phyloP scores from a whole-genome alignment of 139 green algal genomes.

The Haematococcus lacustris region DNA sequence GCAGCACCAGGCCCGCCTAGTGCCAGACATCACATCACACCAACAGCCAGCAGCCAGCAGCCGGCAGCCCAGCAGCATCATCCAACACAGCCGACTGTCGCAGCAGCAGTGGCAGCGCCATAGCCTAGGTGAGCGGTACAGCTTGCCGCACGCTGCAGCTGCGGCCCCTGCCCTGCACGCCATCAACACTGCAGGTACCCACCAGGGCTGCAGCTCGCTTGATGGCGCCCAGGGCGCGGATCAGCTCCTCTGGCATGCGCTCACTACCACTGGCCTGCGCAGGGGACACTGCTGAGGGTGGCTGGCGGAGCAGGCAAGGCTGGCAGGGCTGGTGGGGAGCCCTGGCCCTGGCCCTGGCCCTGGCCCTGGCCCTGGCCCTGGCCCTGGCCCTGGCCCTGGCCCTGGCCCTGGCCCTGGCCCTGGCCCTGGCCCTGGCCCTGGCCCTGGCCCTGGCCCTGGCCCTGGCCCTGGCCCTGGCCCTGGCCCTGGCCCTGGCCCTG shows the following conservation, averaged over 20 bases:
- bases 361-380: too few relatives aligned
- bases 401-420: too few relatives aligned
- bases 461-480: too few relatives aligned
- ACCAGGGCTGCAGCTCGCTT: slow-evolving; percentile 82
- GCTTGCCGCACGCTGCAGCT: background rate
- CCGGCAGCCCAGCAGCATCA: background rate
- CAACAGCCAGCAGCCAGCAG: background rate
- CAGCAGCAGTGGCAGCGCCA: background rate
- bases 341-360: too few relatives aligned
- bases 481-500: too few relatives aligned
- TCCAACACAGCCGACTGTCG: background rate
- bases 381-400: too few relatives aligned
- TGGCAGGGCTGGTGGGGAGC: too few relatives aligned
- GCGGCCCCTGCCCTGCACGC: slow-evolving; percentile 34
- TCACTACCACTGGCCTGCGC: slow-evolving; percentile 71
- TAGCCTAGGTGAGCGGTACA: background rate
- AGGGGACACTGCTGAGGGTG: too few relatives aligned
- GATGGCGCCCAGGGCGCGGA: slow-evolving; percentile 85
- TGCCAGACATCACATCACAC: background rate
- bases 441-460: too few relatives aligned
- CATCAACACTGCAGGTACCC: slow-evolving; percentile 48
- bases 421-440: too few relatives aligned
- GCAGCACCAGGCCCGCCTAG: background rate
- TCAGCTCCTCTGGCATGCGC: slow-evolving; percentile 82
- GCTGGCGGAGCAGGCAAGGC: too few relatives aligned